A percentile compares a stretch with the other conserved stretches of the same genome.
Conservation (phyloP, 1,284 basidiomycete genomes). For the Ceratorhiza oryzae-sativae region DNA sequence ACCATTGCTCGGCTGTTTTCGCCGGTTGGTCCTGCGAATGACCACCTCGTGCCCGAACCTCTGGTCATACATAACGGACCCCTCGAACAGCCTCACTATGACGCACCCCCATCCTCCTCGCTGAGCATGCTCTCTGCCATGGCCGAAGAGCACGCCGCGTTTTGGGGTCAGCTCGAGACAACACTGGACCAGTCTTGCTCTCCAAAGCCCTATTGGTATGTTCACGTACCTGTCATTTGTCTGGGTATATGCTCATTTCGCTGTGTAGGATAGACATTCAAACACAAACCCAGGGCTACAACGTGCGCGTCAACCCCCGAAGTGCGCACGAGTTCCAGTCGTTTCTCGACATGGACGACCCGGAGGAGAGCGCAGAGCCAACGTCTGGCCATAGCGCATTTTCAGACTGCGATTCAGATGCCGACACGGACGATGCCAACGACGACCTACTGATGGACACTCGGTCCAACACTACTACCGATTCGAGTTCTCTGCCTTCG, state of each 20-base stretch:
- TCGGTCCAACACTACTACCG: conserved; percentile 15
- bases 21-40: conserved; percentile 25
- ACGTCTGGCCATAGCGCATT: conserved; percentile 35
- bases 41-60: conserved; percentile 17
- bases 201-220: conserved; percentile 13
- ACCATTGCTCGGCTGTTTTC: conserved; percentile 31
- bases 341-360: conserved; percentile 36
- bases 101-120: conserved; percentile 15
- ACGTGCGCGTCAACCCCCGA: conserved; percentile 9
- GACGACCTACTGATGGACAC: conserved; percentile 5
- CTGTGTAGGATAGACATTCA: conserved; percentile 27
- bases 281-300: conserved; percentile 8
- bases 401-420: conserved; percentile 33
- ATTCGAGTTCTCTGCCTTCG: conserved; percentile 13
- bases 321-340: not conserved
- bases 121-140: conserved; percentile 34
- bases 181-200: not conserved
- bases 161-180: conserved; percentile 34
- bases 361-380: conserved; percentile 1
- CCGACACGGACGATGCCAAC: conserved; percentile 15
- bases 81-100: conserved; percentile 19
- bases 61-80: conserved; percentile 18
- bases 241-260: conserved; percentile 15
- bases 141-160: conserved; percentile 28
- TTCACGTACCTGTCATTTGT: not conserved